These are phyloP conservation scores for Hippophae gyantsensis DNA, from an alignment of 306 rosid species.

Conservation along the genomic window DNA sequence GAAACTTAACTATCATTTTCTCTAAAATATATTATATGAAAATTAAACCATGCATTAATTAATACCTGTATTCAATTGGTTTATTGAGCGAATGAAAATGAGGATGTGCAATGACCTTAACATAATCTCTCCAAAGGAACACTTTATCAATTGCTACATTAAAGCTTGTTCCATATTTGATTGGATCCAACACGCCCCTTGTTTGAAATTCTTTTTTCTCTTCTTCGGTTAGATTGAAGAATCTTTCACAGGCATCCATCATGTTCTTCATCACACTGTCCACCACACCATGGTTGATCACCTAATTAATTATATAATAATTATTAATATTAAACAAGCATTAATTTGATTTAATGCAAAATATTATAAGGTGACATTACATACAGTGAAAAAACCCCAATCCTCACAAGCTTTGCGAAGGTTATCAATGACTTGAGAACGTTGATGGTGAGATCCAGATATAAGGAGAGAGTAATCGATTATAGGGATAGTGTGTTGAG, in stretches of 20 bases:
- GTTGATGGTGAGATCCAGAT: neutral
- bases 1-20: no score
- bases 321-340: no score
- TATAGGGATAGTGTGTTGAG: neutral
- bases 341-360: no score
- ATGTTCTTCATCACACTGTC: constrained; percentile 24
- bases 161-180: constrained; percentile 34
- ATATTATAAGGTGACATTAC: no score
- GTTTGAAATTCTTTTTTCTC: constrained; percentile 15
- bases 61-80: constrained; percentile 28
- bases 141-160: constrained; percentile 23
- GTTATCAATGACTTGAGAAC: neutral
- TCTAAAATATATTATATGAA: no score
- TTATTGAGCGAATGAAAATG: constrained; percentile 35
- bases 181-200: no score
- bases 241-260: constrained; percentile 19
- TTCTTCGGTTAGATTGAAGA: constrained; percentile 25
- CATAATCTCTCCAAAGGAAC: constrained; percentile 47
- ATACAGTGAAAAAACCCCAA: neutral
- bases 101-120: constrained; percentile 27
- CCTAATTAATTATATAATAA: constrained; percentile 1
- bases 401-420: neutral
- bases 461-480: neutral
- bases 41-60: no score
- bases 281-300: constrained; percentile 35